Percentiles rank a stretch among this genome's conserved stretches.
Conservation (phyloP, 768 basidiomycete genomes). For the Lactarius vividus region DNA sequence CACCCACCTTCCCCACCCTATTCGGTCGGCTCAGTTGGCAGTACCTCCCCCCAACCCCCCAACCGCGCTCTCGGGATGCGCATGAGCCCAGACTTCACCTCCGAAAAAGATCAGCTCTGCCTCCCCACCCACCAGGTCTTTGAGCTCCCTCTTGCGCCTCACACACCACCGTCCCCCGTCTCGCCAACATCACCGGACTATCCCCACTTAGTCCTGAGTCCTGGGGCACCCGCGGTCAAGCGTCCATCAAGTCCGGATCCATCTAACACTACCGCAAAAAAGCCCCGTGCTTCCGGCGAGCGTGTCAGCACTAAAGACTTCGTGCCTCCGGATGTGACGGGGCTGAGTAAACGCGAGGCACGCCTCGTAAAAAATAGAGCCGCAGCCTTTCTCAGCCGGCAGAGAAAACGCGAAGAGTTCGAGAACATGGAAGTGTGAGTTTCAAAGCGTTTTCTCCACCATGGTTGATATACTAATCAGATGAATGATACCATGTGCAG, state of each 20-base stretch:
- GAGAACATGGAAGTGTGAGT: slow-evolving; percentile 88
- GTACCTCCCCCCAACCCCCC: slow-evolving; percentile 33
- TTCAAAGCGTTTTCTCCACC: slow-evolving; percentile 23
- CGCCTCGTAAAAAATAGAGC: slow-evolving; percentile 90
- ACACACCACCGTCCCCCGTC: slow-evolving; percentile 36
- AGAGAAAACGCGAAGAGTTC: slow-evolving; percentile 90
- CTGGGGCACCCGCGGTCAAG: slow-evolving; percentile 23
- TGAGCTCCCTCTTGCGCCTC: slow-evolving; percentile 47
- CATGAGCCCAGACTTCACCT: slow-evolving; percentile 42
- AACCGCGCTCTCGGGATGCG: slow-evolving; percentile 52
- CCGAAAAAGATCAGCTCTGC: slow-evolving; percentile 52
- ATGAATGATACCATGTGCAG: slow-evolving; percentile 38
- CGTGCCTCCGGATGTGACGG: slow-evolving; percentile 83
- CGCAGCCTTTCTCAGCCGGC: slow-evolving; percentile 86
- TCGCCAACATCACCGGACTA: slow-evolving; percentile 32
- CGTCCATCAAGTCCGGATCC: slow-evolving; percentile 35
- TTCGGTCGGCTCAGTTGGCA: slow-evolving; percentile 44
- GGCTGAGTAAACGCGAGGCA: slow-evolving; percentile 87
- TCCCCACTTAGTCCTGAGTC: slow-evolving; percentile 23
- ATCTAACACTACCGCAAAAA: slow-evolving; percentile 38
- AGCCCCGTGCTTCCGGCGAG: slow-evolving; percentile 46
- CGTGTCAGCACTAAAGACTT: slow-evolving; percentile 74
- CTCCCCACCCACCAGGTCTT: slow-evolving; percentile 73
- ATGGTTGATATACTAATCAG: slow-evolving; percentile 13
- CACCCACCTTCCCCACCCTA: slow-evolving; percentile 40